These are phyloP conservation scores for Cordyceps pruinosa DNA, from an alignment of 2,329 filamentous ascomycete species.

Conservation along the genomic window DNA sequence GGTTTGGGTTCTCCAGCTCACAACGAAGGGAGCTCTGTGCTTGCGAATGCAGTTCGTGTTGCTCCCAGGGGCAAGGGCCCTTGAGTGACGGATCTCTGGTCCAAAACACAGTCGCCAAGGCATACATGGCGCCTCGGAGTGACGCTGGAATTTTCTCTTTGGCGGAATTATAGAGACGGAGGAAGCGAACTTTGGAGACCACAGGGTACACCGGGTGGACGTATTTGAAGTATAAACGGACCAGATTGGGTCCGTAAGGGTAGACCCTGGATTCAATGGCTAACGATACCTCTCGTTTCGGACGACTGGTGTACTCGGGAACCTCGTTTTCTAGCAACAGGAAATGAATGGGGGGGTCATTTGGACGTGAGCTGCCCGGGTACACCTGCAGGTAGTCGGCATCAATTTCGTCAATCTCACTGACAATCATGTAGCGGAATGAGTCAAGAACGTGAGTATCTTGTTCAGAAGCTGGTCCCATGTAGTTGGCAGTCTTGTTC, in stretches of 20 bases:
- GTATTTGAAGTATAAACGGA: slow-evolving; percentile 39
- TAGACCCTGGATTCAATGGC: slow-evolving; percentile 36
- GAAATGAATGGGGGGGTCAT: slow-evolving; percentile 39
- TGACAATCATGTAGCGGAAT: slow-evolving; percentile 40
- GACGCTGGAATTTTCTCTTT: slow-evolving; percentile 36
- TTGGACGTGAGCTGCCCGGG: slow-evolving; percentile 25
- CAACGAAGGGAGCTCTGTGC: slow-evolving; percentile 36
- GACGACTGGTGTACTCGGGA: slow-evolving; percentile 34
- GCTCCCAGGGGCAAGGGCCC: slow-evolving; percentile 28
- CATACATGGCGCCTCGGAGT: slow-evolving; percentile 38
- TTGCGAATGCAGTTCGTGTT: slow-evolving; percentile 34
- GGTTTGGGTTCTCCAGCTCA: slow-evolving; percentile 40
- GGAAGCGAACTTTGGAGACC: slow-evolving; percentile 37
- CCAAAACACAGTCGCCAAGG: slow-evolving; percentile 38
- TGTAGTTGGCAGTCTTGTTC: slow-evolving; percentile 36
- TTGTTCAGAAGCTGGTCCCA: slow-evolving; percentile 40
- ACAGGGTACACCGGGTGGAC: slow-evolving; percentile 38
- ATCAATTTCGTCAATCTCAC: slow-evolving; percentile 36
- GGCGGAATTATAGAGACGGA: slow-evolving; percentile 30
- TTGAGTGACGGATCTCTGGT: slow-evolving; percentile 26
- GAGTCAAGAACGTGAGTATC: slow-evolving; percentile 40
- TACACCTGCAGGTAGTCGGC: slow-evolving; percentile 38
- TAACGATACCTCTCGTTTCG: slow-evolving; percentile 32
- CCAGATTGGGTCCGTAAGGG: slow-evolving; percentile 32
- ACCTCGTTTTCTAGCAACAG: slow-evolving; percentile 38